These are phyloP conservation scores for Yamadazyma trypodendri DNA, from an alignment of 1,139 yeast genomes.

Conservation along the genomic window DNA sequence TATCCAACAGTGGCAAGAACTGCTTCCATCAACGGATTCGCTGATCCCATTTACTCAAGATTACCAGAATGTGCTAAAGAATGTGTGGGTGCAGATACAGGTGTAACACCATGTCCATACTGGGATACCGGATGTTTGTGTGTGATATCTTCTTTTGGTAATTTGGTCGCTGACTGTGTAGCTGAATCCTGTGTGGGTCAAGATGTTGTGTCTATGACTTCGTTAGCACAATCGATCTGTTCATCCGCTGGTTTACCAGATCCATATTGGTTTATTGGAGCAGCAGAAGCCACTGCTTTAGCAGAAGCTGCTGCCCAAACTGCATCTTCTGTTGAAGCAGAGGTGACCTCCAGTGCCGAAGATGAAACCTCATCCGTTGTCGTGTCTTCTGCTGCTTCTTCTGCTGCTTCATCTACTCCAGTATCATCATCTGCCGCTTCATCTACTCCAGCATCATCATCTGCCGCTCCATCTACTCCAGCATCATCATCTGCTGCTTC, in stretches of 20 bases:
- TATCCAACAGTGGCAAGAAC: constrained; percentile 41
- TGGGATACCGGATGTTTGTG: constrained; percentile 43
- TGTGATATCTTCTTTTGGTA: constrained; percentile 31
- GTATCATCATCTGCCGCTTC: background rate
- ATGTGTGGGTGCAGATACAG: constrained; percentile 24
- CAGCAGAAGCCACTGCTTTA: constrained; percentile 12
- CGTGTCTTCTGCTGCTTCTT: constrained; percentile 4
- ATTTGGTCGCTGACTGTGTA: constrained; percentile 29
- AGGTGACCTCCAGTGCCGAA: constrained; percentile 21
- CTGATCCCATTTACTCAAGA: constrained; percentile 33
- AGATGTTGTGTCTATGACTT: constrained; percentile 22
- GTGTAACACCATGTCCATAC: constrained; percentile 38
- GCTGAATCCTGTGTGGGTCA: constrained; percentile 26
- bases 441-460: constrained; percentile 5
- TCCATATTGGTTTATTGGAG: constrained; percentile 27
- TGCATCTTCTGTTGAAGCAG: constrained; percentile 19
- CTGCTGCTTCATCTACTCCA: constrained; percentile 5
- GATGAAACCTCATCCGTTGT: background rate
- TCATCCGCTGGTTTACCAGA: constrained; percentile 26
- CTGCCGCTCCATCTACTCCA: constrained; percentile 5
- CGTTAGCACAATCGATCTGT: constrained; percentile 28
- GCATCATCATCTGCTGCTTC: constrained; percentile 5
- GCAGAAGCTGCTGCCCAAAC: constrained; percentile 11
- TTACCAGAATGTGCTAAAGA: constrained; percentile 30
- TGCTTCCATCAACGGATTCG: constrained; percentile 42